phyloP scores from a whole-genome alignment of 2,329 filamentous ascomycete species.

The Apiospora arundinis region DNA sequence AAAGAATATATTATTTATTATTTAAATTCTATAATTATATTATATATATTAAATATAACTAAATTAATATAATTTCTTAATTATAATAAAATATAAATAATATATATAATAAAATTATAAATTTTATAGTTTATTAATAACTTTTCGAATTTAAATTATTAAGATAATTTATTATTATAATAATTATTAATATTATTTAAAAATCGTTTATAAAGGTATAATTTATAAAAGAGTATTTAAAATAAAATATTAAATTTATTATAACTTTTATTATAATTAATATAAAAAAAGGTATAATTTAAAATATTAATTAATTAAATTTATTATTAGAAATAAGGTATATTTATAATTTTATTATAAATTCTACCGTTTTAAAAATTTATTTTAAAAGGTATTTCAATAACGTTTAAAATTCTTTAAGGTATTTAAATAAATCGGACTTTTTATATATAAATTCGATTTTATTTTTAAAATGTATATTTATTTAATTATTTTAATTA shows the following conservation, averaged over 20 bases:
- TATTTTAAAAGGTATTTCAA: background rate
- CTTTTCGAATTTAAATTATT: background rate
- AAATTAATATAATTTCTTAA: background rate
- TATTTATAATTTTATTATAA: background rate
- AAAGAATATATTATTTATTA: background rate
- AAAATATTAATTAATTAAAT: background rate
- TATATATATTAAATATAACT: background rate
- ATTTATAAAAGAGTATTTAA: background rate
- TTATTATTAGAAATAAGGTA: background rate
- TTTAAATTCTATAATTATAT: background rate
- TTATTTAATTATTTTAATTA: background rate
- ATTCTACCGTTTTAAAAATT: no score
- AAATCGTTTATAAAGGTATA: background rate
- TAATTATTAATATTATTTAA: slow-evolving; percentile 4
- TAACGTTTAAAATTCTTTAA: background rate
- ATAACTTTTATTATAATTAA: background rate
- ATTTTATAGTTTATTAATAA: background rate
- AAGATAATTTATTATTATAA: background rate
- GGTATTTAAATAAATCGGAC: background rate
- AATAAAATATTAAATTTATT: background rate
- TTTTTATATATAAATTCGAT: background rate
- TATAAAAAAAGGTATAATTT: slow-evolving; percentile 3
- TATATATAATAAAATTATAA: slow-evolving; percentile 1
- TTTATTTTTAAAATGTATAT: background rate
- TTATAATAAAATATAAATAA: slow-evolving; percentile 10